A percentile compares a stretch with the other conserved stretches of the same genome.
Conservation (phyloP, 495 filamentous ascomycete species). For the Neurospora sp. region DNA sequence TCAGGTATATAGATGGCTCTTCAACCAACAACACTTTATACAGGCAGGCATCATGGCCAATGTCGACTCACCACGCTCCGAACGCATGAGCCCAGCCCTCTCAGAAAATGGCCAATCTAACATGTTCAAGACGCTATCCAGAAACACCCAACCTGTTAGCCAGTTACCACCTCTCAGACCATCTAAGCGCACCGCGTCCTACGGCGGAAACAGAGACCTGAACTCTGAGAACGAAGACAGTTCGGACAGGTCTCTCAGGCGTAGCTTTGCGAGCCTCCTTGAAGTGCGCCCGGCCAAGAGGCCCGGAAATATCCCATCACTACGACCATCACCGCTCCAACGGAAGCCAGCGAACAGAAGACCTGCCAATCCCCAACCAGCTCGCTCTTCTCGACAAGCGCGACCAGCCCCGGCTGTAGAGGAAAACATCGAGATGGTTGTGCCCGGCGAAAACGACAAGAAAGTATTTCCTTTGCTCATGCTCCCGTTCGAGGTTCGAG, state of each 20-base stretch:
- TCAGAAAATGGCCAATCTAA: not conserved
- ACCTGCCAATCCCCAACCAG: not conserved
- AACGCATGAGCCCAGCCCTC: not conserved
- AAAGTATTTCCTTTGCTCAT: constrained; percentile 2
- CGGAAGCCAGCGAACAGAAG: not conserved
- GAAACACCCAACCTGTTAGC: not conserved
- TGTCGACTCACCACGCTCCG: not conserved
- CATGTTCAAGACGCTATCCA: not conserved
- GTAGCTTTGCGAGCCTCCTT: not conserved
- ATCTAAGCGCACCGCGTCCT: not conserved
- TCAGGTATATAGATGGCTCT: not conserved
- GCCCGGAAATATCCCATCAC: not conserved
- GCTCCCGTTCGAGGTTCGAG: constrained; percentile 24
- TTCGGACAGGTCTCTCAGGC: not conserved
- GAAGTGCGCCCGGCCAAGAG: not conserved
- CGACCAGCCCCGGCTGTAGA: not conserved
- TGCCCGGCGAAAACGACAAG: not conserved
- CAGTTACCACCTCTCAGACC: not conserved
- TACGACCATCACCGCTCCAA: not conserved
- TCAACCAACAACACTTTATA: not conserved
- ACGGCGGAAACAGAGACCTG: not conserved
- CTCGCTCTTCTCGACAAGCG: not conserved
- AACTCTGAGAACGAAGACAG: not conserved
- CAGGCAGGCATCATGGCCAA: not conserved
- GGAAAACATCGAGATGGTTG: not conserved